Evolutionary conservation across 306 rosid species (phyloP), one percentile per base, ranked within the genome.

Genomic region (Cajanus cajan): DNA sequence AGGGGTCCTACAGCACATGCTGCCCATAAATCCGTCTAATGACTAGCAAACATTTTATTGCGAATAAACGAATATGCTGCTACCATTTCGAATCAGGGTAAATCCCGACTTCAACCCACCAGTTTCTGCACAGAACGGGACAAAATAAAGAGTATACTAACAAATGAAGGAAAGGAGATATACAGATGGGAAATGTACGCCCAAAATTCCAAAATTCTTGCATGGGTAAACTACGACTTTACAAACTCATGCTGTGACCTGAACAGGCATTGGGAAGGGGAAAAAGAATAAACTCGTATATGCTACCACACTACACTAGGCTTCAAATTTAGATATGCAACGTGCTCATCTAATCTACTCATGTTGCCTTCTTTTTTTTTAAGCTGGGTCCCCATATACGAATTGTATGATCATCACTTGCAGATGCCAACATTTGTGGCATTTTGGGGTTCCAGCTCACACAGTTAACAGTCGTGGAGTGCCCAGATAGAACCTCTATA

Each of bases 401-500:
- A 70, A 95, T 83, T 8, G 97, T 87, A 37, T 84, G 71, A 79
- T 92, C 97, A 41, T 92, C 98, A 63, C 98, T 95, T 0, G 96
- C 98, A 22, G 98, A 95, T 51, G 97, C 97, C 83, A 95, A 80
- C 98, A 95, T 92, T 68, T 86, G 90, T 62, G 90, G 97, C 81
- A 90, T 87, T 78, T 58, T 83, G 24, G 90, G 95, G 64, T 95
- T 95, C 98, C 98, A 95, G 86, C 98, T 95, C 57, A 95, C 98
- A 80, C 91, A 88, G 77, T 95, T 95, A 85, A 95, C 97, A 31
- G 97, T 95, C 85, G 77, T 73, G 39, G 77, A 81, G 73, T 92
- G 97, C 83, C 97, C 97, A 8, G 80, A 79, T 78, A 95, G 86
- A 76, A 92, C 89, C 87, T 92, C 97, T 14, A 95, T 81, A 19